Percentiles rank a stretch among this genome's conserved stretches.
Conservation (phyloP, 441 rosid species). For the Jatropha multifida region DNA sequence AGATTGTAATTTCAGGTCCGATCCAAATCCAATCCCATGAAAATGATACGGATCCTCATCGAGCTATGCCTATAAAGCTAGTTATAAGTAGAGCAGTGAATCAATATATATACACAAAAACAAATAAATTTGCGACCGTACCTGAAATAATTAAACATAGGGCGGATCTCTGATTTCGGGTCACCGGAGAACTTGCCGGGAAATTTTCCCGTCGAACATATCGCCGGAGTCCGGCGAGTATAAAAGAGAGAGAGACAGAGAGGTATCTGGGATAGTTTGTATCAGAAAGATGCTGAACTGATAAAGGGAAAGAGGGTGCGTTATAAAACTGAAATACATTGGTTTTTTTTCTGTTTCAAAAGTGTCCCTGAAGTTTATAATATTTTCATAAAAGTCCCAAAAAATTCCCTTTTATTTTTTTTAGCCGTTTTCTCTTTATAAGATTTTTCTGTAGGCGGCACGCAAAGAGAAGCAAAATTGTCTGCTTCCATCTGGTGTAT, state of each 20-base stretch:
- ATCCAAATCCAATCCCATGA: conserved; percentile 16
- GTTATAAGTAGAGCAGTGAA: not conserved
- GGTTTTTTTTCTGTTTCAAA: conserved; percentile 18
- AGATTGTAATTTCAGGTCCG: not conserved
- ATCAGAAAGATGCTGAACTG: conserved; percentile 24
- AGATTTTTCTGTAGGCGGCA: conserved; percentile 5
- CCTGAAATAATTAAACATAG: conserved; percentile 14
- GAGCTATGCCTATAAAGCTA: not conserved
- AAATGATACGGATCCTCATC: conserved; percentile 28
- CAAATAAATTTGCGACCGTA: conserved; percentile 4
- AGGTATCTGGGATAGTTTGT: conserved; percentile 8
- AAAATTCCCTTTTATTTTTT: not conserved
- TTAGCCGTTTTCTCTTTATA: not conserved
- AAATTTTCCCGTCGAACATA: conserved; percentile 27
- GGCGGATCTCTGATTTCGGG: conserved; percentile 24
- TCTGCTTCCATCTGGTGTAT: not conserved
- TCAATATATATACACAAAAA: not conserved
- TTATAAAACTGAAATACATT: conserved; percentile 23
- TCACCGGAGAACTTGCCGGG: conserved; percentile 17
- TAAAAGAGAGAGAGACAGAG: conserved; percentile 26
- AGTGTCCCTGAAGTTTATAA: conserved; percentile 6
- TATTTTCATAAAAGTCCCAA: conserved; percentile 9
- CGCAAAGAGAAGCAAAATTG: conserved; percentile 19
- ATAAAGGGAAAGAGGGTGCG: conserved; percentile 16
- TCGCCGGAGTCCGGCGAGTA: conserved; percentile 51